Evolutionary conservation across 345 rosid species (phyloP).

Genomic region (Cardiospermum halicacabum): DNA sequence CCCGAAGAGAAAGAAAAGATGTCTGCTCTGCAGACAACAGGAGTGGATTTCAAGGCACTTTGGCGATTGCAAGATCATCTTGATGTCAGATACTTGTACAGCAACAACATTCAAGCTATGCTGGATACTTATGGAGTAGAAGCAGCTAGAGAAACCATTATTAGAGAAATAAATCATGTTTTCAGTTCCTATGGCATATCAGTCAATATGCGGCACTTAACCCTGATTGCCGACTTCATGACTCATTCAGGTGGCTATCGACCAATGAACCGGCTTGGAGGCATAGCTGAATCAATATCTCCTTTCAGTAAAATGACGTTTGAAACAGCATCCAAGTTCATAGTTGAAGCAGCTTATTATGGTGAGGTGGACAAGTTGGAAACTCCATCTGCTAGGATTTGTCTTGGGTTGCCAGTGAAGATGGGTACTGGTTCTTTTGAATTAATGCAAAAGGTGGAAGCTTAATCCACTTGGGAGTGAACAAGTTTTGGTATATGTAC

Average conservation of each 20-base stretch:
- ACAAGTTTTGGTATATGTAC: background rate
- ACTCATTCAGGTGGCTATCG: constrained; percentile 83
- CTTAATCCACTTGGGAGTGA: constrained; percentile 16
- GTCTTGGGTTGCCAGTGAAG: constrained; percentile 87
- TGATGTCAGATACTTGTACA: constrained; percentile 73
- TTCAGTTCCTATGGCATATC: constrained; percentile 76
- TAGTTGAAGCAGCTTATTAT: constrained; percentile 77
- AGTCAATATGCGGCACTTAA: constrained; percentile 71
- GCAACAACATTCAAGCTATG: constrained; percentile 75
- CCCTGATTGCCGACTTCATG: constrained; percentile 89
- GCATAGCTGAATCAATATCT: constrained; percentile 72
- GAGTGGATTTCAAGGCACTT: constrained; percentile 65
- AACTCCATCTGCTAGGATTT: constrained; percentile 81
- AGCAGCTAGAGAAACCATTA: constrained; percentile 89
- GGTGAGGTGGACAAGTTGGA: constrained; percentile 71
- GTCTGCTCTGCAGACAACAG: constrained; percentile 69
- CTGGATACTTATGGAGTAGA: constrained; percentile 82
- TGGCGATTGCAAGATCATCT: constrained; percentile 69
- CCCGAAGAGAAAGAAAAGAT: constrained; percentile 43
- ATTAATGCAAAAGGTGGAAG: constrained; percentile 62
- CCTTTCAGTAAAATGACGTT: constrained; percentile 88
- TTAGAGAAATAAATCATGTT: constrained; percentile 75
- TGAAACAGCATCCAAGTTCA: constrained; percentile 88
- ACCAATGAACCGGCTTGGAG: constrained; percentile 87
- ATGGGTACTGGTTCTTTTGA: constrained; percentile 93